A percentile compares a stretch with the other conserved stretches of the same genome.
Evolutionary conservation across 345 rosid genomes (phyloP).

Genomic region (Aquilaria malaccensis): DNA sequence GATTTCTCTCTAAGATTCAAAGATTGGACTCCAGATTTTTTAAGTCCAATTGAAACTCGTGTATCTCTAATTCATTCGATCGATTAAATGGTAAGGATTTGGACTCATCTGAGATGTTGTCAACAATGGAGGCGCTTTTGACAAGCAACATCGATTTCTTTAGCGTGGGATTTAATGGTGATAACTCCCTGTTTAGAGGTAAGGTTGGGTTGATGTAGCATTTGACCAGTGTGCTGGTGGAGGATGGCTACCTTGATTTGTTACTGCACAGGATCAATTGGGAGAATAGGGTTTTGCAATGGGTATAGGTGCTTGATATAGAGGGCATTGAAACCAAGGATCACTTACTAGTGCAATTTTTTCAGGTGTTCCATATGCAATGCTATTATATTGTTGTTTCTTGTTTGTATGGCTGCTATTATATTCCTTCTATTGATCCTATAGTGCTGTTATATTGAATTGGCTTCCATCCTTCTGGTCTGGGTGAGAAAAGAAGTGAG

Average conservation of each 20-base stretch:
- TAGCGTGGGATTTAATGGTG: constrained; percentile 32
- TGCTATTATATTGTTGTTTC: no score
- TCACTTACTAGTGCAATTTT: constrained; percentile 66
- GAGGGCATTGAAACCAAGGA: constrained; percentile 91
- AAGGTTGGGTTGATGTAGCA: constrained; percentile 46
- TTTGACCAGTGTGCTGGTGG: constrained; percentile 41
- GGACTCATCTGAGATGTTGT: constrained; percentile 24
- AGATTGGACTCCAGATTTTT: not conserved
- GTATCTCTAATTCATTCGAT: constrained; percentile 12
- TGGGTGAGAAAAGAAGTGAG: constrained; percentile 36
- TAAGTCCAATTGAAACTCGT: not conserved
- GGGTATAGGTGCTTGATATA: constrained; percentile 92
- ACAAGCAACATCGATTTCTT: constrained; percentile 23
- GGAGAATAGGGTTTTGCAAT: constrained; percentile 69
- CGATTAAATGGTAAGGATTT: constrained; percentile 31
- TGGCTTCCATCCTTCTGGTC: constrained; percentile 32
- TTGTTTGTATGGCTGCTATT: no score
- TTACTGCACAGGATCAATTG: constrained; percentile 51
- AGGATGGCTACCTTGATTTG: constrained; percentile 54
- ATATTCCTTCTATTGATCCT: no score
- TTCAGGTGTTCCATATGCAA: constrained; percentile 40
- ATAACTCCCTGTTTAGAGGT: constrained; percentile 9
- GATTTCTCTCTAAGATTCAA: no score
- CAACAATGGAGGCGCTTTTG: constrained; percentile 14
- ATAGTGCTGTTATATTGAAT: no score